These are phyloP conservation scores for Rugonectria rugulosa DNA, from an alignment of 2,329 filamentous ascomycete genomes.

Conservation along the genomic window DNA sequence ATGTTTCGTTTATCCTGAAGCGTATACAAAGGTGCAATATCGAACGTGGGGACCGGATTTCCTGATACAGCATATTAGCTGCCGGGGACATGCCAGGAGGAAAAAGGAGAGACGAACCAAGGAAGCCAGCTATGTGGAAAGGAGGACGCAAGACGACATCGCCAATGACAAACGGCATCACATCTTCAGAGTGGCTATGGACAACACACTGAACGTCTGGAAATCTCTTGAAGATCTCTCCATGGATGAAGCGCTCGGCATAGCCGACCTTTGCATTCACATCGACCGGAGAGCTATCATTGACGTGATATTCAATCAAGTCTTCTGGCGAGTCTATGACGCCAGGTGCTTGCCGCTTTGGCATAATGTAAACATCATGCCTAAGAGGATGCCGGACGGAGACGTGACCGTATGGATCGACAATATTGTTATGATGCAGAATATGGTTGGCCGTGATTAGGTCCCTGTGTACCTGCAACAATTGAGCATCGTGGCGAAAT, in stretches of 20 bases:
- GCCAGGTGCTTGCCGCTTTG: background rate
- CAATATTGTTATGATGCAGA: background rate
- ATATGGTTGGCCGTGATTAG: too few species aligned
- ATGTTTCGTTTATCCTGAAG: background rate
- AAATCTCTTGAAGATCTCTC: background rate
- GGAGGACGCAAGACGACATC: background rate
- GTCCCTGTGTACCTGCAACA: too few species aligned
- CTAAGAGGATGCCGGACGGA: background rate
- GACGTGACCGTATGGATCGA: background rate
- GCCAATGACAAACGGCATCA: background rate
- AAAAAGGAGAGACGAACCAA: too few species aligned
- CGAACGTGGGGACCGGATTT: background rate
- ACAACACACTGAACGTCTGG: background rate
- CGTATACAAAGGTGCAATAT: background rate
- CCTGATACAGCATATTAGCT: too few species aligned
- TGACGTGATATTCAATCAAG: background rate
- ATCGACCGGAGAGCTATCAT: background rate
- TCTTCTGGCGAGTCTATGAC: background rate
- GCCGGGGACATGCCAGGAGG: too few species aligned
- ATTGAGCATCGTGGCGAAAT: too few species aligned
- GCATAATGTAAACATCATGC: background rate
- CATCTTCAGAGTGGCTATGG: background rate
- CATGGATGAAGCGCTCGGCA: background rate
- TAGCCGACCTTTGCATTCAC: background rate
- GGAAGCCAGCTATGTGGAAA: background rate